Conservation (phyloP, 179 eudicot genomes). For the Patellifolia procumbens region DNA sequence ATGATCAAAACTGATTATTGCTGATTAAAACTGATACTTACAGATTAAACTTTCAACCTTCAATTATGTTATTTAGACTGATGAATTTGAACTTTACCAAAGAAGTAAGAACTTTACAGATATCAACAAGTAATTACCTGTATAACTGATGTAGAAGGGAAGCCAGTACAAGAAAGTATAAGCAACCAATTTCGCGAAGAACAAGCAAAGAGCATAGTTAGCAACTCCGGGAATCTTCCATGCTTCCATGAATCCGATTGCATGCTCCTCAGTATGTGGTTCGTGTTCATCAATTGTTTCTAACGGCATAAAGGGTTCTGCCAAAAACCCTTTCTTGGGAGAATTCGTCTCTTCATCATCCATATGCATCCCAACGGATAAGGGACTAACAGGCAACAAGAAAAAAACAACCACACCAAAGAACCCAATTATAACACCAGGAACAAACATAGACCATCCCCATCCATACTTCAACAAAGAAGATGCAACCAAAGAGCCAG, state of each 20-base stretch:
- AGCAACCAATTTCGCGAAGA: slow-evolving; percentile 89
- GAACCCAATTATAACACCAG: slow-evolving; percentile 58
- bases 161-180: slow-evolving; percentile 92
- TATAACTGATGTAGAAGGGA: slow-evolving; percentile 86
- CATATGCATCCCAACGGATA: slow-evolving; percentile 50
- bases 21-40: no score
- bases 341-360: slow-evolving; percentile 49
- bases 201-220: slow-evolving; percentile 79
- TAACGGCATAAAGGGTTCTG: slow-evolving; percentile 52
- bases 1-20: no score
- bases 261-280: slow-evolving; percentile 28
- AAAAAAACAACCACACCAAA: slow-evolving; percentile 59
- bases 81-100: no score
- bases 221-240: slow-evolving; percentile 97
- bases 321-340: slow-evolving; percentile 40
- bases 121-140: slow-evolving; percentile 60
- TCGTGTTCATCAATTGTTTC: slow-evolving; percentile 19
- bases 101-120: no score
- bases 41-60: no score
- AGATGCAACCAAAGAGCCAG: slow-evolving; percentile 80
- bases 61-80: no score
- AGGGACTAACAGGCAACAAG: slow-evolving; percentile 72
- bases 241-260: slow-evolving; percentile 77
- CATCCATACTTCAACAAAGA: slow-evolving; percentile 72
- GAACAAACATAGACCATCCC: slow-evolving; percentile 97